Conservation (phyloP, 495 filamentous ascomycete species). For the Aspergillus homomorphus region DNA sequence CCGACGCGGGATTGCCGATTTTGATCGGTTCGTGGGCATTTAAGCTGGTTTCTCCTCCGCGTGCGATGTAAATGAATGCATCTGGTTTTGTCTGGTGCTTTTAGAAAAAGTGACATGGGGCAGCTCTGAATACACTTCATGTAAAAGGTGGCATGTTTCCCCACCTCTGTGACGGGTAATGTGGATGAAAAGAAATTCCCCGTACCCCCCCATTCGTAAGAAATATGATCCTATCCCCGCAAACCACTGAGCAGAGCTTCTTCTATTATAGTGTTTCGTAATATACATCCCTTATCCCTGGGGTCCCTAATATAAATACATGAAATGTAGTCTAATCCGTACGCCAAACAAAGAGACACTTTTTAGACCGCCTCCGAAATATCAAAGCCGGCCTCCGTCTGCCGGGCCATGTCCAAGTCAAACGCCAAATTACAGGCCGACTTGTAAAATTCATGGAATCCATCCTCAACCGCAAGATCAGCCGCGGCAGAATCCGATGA, state of each 20-base stretch:
- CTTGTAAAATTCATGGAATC: constrained; percentile 40
- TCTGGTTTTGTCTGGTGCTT: too few species aligned
- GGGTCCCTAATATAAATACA: background rate
- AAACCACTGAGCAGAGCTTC: background rate
- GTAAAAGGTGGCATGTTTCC: too few species aligned
- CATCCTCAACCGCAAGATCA: constrained; percentile 12
- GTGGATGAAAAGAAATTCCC: too few species aligned
- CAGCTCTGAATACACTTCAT: too few species aligned
- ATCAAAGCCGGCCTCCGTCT: background rate
- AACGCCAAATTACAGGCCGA: constrained; percentile 40
- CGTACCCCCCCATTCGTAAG: too few species aligned
- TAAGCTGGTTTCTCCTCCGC: background rate
- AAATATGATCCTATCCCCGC: background rate
- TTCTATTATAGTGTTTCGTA: background rate
- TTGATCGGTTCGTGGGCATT: constrained; percentile 32
- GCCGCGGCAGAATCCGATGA: background rate
- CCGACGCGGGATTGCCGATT: constrained; percentile 41
- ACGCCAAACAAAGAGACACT: background rate
- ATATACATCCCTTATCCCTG: background rate
- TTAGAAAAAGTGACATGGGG: too few species aligned
- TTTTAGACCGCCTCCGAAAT: background rate
- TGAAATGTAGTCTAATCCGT: background rate
- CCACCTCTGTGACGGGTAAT: too few species aligned
- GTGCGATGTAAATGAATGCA: too few species aligned
- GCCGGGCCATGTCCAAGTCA: constrained; percentile 21